These are phyloP conservation scores for Gastrolobium villosum DNA, from an alignment of 306 rosid species.

Conservation along the genomic window DNA sequence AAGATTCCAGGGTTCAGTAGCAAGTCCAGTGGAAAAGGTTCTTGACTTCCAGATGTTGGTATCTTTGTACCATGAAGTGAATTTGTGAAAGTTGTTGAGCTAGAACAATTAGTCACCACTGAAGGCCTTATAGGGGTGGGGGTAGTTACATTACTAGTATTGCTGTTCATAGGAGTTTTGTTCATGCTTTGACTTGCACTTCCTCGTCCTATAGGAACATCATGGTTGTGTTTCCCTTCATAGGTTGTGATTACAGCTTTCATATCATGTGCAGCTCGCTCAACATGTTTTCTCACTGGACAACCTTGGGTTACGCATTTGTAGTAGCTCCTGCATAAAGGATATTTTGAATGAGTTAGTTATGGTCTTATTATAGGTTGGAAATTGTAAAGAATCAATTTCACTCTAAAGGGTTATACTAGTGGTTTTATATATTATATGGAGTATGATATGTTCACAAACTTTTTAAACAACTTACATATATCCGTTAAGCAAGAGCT, in stretches of 20 bases:
- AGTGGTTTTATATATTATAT: too few species aligned
- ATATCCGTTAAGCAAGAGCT: too few species aligned
- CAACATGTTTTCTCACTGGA: constrained; percentile 76
- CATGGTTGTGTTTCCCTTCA: constrained; percentile 81
- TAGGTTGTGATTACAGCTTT: constrained; percentile 77
- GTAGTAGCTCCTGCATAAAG: constrained; percentile 74
- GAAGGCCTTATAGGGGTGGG: constrained; percentile 48
- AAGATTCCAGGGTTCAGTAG: constrained; percentile 22
- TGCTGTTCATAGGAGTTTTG: constrained; percentile 8
- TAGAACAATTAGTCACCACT: constrained; percentile 14
- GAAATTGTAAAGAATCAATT: too few species aligned
- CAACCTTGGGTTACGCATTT: constrained; percentile 66
- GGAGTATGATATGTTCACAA: too few species aligned
- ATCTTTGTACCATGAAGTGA: constrained; percentile 31
- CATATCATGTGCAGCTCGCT: constrained; percentile 69
- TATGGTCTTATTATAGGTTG: too few species aligned
- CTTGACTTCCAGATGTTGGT: constrained; percentile 26
- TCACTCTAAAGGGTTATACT: too few species aligned
- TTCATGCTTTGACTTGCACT: constrained; percentile 43
- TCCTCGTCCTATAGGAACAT: constrained; percentile 70
- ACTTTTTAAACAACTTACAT: too few species aligned
- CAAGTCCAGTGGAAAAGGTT: constrained; percentile 17
- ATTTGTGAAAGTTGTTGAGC: constrained; percentile 32
- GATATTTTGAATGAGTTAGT: constrained; percentile 3
- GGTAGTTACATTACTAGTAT: background rate